These are phyloP conservation scores for Hypoxylon crocopeplum DNA, from an alignment of 495 filamentous ascomycete genomes.

Conservation along the genomic window DNA sequence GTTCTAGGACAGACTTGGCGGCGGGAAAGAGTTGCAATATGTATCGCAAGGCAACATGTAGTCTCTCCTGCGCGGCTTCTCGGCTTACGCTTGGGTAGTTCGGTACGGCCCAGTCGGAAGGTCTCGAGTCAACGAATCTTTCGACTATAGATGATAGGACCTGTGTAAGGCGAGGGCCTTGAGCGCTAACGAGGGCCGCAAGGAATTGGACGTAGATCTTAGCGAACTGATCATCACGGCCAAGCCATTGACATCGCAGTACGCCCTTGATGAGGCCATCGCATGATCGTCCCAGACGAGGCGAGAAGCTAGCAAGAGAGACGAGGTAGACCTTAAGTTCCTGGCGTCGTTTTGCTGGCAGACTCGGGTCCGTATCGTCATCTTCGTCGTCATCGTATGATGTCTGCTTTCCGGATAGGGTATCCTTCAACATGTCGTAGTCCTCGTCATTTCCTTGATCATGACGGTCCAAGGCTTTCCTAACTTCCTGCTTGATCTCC, in stretches of 20 bases:
- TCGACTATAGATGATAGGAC: slow-evolving; percentile 81
- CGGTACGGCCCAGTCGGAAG: slow-evolving; percentile 62
- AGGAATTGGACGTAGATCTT: slow-evolving; percentile 81
- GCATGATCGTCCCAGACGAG: slow-evolving; percentile 71
- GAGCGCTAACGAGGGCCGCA: slow-evolving; percentile 79
- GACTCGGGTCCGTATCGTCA: slow-evolving; percentile 40
- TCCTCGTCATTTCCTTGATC: slow-evolving; percentile 69
- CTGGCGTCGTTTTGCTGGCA: slow-evolving; percentile 55
- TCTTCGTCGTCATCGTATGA: slow-evolving; percentile 45
- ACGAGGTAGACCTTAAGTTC: slow-evolving; percentile 76
- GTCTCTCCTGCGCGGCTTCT: slow-evolving; percentile 66
- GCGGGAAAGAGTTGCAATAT: slow-evolving; percentile 79
- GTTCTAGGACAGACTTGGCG: slow-evolving; percentile 68
- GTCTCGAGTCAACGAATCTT: slow-evolving; percentile 65
- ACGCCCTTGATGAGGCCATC: slow-evolving; percentile 75
- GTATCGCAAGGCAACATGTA: slow-evolving; percentile 78
- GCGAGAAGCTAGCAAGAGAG: slow-evolving; percentile 76
- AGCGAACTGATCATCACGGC: slow-evolving; percentile 80
- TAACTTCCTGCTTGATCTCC: slow-evolving; percentile 75
- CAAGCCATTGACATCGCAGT: slow-evolving; percentile 81
- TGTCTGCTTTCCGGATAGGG: slow-evolving; percentile 43
- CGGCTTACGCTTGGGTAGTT: slow-evolving; percentile 65
- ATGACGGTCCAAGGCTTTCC: slow-evolving; percentile 72
- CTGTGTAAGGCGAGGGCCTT: slow-evolving; percentile 60
- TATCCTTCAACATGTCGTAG: slow-evolving; percentile 75